Percentiles rank a stretch among this genome's conserved stretches.
Conservation (phyloP, 2,329 filamentous ascomycete species). For the Scytalidium sp. region DNA sequence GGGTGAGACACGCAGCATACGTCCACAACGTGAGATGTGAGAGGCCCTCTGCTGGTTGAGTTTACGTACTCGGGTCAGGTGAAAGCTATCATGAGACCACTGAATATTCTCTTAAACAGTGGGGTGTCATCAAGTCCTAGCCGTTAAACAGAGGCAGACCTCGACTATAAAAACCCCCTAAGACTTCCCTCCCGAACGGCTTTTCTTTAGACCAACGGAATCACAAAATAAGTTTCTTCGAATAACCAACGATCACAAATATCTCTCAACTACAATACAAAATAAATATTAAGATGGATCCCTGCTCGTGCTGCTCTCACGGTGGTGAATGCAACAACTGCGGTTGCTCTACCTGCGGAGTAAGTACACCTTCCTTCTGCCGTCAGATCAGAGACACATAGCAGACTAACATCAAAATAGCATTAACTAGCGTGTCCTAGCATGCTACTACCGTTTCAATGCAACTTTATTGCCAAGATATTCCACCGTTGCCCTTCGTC, state of each 20-base stretch:
- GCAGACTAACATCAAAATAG: no score
- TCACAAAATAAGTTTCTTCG: background rate
- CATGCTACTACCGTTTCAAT: no score
- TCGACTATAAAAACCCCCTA: background rate
- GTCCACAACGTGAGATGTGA: no score
- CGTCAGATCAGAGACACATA: no score
- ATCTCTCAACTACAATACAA: background rate
- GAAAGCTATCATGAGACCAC: background rate
- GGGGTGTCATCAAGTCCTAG: background rate
- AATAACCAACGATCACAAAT: background rate
- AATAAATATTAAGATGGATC: background rate
- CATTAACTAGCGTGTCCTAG: no score
- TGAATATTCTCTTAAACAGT: background rate
- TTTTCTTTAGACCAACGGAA: background rate
- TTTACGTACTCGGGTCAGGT: no score
- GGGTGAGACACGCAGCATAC: no score
- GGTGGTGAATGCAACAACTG: background rate
- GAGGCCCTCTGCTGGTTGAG: no score
- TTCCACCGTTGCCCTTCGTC: no score
- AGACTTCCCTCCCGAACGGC: background rate
- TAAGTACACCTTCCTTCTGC: background rate
- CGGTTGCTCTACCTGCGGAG: background rate
- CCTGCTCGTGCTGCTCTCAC: background rate
- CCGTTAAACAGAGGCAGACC: background rate
- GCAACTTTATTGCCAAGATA: no score